Percentiles rank a stretch among this genome's conserved stretches.
Evolutionary conservation across 805 yeast genomes (phyloP).

Genomic region (Starmerella lactis-condensi): DNA sequence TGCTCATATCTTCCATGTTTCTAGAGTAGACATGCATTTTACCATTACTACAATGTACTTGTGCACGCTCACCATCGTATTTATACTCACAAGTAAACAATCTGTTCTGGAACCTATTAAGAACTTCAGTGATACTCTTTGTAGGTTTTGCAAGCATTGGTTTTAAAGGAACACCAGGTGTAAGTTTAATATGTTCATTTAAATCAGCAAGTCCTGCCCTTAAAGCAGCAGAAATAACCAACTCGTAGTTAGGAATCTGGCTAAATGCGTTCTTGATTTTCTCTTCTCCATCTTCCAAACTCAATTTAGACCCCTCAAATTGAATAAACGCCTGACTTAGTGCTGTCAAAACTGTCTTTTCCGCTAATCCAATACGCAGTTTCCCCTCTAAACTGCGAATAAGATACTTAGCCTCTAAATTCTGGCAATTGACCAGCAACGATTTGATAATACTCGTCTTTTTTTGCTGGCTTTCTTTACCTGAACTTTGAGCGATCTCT

Average conservation of each 20-base stretch:
- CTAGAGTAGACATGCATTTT: constrained; percentile 66
- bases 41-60: constrained; percentile 58
- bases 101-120: constrained; percentile 71
- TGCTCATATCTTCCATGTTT: constrained; percentile 93
- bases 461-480: constrained; percentile 60
- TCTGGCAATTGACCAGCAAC: constrained; percentile 70
- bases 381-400: constrained; percentile 86
- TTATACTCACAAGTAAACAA: constrained; percentile 90
- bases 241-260: constrained; percentile 76
- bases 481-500: constrained; percentile 59
- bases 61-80: constrained; percentile 96
- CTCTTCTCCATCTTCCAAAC: constrained; percentile 20
- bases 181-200: constrained; percentile 47
- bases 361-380: constrained; percentile 81
- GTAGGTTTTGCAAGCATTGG: constrained; percentile 99
- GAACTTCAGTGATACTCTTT: constrained; percentile 74
- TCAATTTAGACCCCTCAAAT: constrained; percentile 31
- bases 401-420: constrained; percentile 74
- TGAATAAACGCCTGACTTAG: constrained; percentile 65
- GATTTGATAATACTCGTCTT: constrained; percentile 66
- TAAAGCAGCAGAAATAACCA: constrained; percentile 47
- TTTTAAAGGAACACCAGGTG: constrained; percentile 86
- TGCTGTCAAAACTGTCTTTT: constrained; percentile 70
- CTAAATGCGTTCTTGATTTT: constrained; percentile 72
- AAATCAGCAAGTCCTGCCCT: constrained; percentile 50